phyloP scores from a whole-genome alignment of 352 stramenopile genomes.

The Pythium grandisporangium region DNA sequence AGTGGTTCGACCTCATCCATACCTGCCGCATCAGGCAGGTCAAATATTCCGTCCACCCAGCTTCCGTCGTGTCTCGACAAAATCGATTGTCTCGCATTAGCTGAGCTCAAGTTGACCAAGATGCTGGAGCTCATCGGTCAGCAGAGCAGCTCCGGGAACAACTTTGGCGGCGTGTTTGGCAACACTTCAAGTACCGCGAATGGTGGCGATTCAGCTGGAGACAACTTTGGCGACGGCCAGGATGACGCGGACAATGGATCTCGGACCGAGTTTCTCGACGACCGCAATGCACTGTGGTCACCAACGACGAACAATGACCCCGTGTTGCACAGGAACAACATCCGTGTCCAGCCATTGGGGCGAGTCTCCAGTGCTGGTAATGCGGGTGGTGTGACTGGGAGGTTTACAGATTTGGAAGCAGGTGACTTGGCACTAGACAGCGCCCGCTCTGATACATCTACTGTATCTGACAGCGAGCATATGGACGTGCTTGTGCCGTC shows the following conservation, averaged over 20 bases:
- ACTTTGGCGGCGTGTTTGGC: conserved; percentile 38
- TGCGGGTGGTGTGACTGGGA: conserved; percentile 15
- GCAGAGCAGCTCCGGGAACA: conserved; percentile 44
- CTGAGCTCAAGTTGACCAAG: conserved; percentile 70
- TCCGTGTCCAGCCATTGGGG: conserved; percentile 36
- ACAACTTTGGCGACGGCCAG: conserved; percentile 11
- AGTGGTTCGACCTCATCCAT: too few species aligned
- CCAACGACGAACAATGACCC: conserved; percentile 63
- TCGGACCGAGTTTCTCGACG: conserved; percentile 33
- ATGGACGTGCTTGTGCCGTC: conserved; percentile 60
- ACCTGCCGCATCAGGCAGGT: too few species aligned
- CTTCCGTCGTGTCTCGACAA: conserved; percentile 43
- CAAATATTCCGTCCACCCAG: too few species aligned
- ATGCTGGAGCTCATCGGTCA: conserved; percentile 74
- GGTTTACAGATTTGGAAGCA: conserved; percentile 10
- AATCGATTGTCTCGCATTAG: conserved; percentile 39
- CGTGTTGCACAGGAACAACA: conserved; percentile 71
- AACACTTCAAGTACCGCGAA: conserved; percentile 13
- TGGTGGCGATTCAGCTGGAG: conserved; percentile 13
- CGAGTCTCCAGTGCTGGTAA: neutral
- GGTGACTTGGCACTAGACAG: conserved; percentile 18
- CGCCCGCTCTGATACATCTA: conserved; percentile 40
- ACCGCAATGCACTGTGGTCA: conserved; percentile 47
- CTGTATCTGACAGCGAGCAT: conserved; percentile 19
- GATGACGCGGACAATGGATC: too few species aligned